Evolutionary conservation across 768 basidiomycete species (phyloP).

Genomic region (Boletus subparvulus): DNA sequence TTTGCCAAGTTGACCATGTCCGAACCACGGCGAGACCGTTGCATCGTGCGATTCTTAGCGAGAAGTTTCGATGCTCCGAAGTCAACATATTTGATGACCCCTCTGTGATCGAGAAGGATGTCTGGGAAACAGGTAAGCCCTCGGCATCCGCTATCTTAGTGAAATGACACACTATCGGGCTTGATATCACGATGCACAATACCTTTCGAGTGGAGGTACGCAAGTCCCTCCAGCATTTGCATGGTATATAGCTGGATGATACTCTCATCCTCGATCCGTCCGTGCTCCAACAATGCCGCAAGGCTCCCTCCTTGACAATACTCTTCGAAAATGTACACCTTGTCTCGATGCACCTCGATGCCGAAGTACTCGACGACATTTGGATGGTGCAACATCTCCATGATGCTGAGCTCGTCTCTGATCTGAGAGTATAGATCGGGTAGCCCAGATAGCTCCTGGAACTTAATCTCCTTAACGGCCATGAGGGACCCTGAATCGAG

Average conservation of each 20-base stretch:
- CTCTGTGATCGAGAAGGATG: constrained; percentile 85
- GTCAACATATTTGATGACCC: constrained; percentile 95
- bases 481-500: constrained; percentile 93
- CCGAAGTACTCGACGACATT: constrained; percentile 99
- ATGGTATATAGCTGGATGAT: constrained; percentile 94
- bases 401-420: constrained; percentile 92
- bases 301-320: constrained; percentile 96
- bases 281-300: constrained; percentile 84
- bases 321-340: constrained; percentile 98
- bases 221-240: constrained; percentile 94
- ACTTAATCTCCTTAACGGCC: constrained; percentile 99
- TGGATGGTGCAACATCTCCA: constrained; percentile 97
- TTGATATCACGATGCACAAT: constrained; percentile 98
- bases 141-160: not conserved
- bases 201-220: constrained; percentile 89
- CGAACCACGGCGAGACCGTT: constrained; percentile 60
- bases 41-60: constrained; percentile 83
- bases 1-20: constrained; percentile 38
- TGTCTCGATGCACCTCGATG: constrained; percentile 97
- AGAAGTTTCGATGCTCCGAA: constrained; percentile 98
- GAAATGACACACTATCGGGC: constrained; percentile 81
- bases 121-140: constrained; percentile 51
- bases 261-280: constrained; percentile 94
- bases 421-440: constrained; percentile 91
- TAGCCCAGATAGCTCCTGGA: constrained; percentile 87